phyloP scores from a whole-genome alignment of 495 filamentous ascomycete genomes.

The Diplogelasinospora grovesii region DNA sequence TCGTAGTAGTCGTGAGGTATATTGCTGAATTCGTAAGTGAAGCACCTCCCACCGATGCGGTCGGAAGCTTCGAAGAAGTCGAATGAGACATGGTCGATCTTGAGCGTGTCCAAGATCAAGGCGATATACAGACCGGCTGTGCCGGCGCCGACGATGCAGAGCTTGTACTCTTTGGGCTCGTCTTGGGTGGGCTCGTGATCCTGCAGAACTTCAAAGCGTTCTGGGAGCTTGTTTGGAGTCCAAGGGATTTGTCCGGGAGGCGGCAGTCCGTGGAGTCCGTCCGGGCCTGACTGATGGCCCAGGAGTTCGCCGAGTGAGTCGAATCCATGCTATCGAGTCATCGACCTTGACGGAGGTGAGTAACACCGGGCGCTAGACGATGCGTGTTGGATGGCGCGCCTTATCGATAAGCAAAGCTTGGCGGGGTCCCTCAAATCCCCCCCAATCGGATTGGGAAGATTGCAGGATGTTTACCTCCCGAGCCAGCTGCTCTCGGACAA shows the following conservation, averaged over 20 bases:
- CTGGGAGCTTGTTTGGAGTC: no score
- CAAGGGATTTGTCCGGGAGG: no score
- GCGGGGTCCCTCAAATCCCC: no score
- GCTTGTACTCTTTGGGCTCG: no score
- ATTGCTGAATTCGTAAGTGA: slow-evolving; percentile 22
- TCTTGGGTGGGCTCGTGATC: no score
- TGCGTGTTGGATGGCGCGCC: no score
- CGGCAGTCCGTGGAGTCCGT: no score
- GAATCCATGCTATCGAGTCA: slow-evolving; percentile 21
- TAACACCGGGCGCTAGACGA: not conserved
- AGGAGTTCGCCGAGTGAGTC: slow-evolving; percentile 30
- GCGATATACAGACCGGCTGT: not conserved
- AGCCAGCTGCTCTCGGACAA: no score
- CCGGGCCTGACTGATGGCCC: no score
- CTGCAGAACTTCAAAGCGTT: no score
- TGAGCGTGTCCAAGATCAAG: not conserved
- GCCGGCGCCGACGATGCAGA: not conserved
- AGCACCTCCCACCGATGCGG: slow-evolving; percentile 25
- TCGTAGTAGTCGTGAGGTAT: slow-evolving; percentile 36
- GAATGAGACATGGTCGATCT: slow-evolving; percentile 4
- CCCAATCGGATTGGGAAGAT: no score
- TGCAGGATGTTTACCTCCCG: no score
- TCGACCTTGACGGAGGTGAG: slow-evolving; percentile 2
- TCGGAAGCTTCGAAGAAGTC: slow-evolving; percentile 26
- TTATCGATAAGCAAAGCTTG: slow-evolving; percentile 12